These are phyloP conservation scores for Tetradesmus lagerheimii DNA, from an alignment of 139 green algal genomes.

Conservation along the genomic window DNA sequence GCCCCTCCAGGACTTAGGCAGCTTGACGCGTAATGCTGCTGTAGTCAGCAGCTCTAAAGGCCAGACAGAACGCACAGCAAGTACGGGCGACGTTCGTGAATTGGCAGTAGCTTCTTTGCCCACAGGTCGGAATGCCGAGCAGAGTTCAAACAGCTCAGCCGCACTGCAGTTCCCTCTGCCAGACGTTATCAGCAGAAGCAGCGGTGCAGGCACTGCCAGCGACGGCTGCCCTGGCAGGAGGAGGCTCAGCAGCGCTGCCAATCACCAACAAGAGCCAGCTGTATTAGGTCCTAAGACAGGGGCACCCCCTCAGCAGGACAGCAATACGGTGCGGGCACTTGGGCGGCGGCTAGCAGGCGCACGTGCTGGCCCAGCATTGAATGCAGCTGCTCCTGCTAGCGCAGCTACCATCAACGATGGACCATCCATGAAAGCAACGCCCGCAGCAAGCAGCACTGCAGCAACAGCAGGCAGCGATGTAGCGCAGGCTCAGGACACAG, in stretches of 20 bases:
- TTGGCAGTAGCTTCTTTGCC: too few relatives aligned
- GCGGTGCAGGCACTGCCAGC: neutral
- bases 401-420: neutral
- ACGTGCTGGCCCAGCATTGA: neutral
- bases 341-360: neutral
- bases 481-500: too few relatives aligned
- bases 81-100: too few relatives aligned
- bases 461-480: neutral
- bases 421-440: too few relatives aligned
- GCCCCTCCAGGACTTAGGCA: neutral
- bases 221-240: neutral
- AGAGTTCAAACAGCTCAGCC: neutral
- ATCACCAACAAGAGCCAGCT: neutral
- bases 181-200: neutral
- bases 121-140: neutral
- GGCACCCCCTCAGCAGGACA: neutral
- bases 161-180: constrained; percentile 3
- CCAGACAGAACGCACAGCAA: neutral
- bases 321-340: neutral
- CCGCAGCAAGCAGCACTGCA: constrained; percentile 4
- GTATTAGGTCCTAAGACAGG: too few relatives aligned
- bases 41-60: neutral
- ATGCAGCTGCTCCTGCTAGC: neutral
- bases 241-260: neutral
- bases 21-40: neutral